phyloP scores from a whole-genome alignment of 495 filamentous ascomycete species.

The Neurospora tetrasperma region DNA sequence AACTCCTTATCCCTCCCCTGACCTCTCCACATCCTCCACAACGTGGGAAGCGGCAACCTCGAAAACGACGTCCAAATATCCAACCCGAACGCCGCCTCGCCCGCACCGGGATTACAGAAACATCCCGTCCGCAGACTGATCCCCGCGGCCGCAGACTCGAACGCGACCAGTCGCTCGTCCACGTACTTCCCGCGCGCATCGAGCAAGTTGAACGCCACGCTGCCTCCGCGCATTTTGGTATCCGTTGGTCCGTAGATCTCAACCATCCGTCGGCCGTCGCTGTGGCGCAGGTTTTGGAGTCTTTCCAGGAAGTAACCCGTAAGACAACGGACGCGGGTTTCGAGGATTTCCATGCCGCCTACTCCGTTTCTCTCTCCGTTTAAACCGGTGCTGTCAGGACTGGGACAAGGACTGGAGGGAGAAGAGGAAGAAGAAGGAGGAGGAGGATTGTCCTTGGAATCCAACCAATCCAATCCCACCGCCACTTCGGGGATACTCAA shows the following conservation, averaged over 20 bases:
- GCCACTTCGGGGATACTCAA: conserved; percentile 47
- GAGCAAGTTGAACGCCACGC: conserved; percentile 46
- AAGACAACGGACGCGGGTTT: conserved; percentile 26
- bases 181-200: conserved; percentile 34
- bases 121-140: conserved; percentile 51
- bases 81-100: conserved; percentile 18
- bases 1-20: neutral
- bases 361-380: neutral
- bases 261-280: conserved; percentile 37
- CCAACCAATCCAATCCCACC: conserved; percentile 36
- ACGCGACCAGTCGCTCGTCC: conserved; percentile 43
- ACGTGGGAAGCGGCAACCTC: neutral
- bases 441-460: neutral
- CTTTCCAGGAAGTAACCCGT: conserved; percentile 38
- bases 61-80: neutral
- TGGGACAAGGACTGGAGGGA: neutral
- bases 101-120: conserved; percentile 52
- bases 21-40: conserved; percentile 4
- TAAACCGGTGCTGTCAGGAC: neutral
- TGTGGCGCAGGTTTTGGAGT: conserved; percentile 35
- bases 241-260: conserved; percentile 43
- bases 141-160: conserved; percentile 24
- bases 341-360: conserved; percentile 9
- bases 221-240: conserved; percentile 41
- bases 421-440: neutral